These are phyloP conservation scores for Arthrobotrys sinensis DNA, from an alignment of 2,329 filamentous ascomycete species.

Conservation along the genomic window DNA sequence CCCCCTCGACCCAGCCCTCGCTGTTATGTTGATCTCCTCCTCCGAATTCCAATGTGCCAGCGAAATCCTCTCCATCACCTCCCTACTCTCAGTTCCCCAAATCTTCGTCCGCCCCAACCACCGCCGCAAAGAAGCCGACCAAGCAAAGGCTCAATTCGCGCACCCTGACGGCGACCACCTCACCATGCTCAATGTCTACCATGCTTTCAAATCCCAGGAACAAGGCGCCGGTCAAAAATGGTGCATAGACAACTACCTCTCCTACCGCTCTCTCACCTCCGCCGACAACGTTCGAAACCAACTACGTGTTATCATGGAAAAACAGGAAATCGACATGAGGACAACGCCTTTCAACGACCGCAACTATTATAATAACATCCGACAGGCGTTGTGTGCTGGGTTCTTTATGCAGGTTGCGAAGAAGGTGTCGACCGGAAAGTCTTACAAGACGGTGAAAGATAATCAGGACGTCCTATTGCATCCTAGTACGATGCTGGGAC, in stretches of 20 bases:
- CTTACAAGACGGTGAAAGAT: constrained; percentile 96
- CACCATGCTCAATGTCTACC: constrained; percentile 96
- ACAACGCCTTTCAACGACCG: constrained; percentile 94
- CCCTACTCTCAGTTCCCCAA: constrained; percentile 93
- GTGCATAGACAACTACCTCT: constrained; percentile 98
- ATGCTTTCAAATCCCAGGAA: constrained; percentile 82
- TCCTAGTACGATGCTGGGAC: constrained; percentile 88
- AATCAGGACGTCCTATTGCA: constrained; percentile 93
- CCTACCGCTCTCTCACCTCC: constrained; percentile 86
- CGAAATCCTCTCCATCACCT: constrained; percentile 95
- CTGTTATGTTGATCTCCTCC: constrained; percentile 97
- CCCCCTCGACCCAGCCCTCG: constrained; percentile 91
- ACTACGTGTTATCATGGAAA: constrained; percentile 97
- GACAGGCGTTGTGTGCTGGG: constrained; percentile 88
- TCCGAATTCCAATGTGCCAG: constrained; percentile 99
- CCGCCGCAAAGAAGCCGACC: constrained; percentile 90
- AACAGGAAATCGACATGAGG: constrained; percentile 84
- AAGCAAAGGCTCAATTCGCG: constrained; percentile 95
- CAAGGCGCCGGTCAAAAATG: constrained; percentile 81
- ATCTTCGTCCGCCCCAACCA: constrained; percentile 90
- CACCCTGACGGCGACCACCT: constrained; percentile 95
- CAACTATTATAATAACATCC: constrained; percentile 98
- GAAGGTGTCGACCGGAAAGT: constrained; percentile 88
- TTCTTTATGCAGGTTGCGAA: constrained; percentile 99
- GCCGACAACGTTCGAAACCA: constrained; percentile 95